Conservation (phyloP, 768 basidiomycete genomes). For the Russula abietina region DNA sequence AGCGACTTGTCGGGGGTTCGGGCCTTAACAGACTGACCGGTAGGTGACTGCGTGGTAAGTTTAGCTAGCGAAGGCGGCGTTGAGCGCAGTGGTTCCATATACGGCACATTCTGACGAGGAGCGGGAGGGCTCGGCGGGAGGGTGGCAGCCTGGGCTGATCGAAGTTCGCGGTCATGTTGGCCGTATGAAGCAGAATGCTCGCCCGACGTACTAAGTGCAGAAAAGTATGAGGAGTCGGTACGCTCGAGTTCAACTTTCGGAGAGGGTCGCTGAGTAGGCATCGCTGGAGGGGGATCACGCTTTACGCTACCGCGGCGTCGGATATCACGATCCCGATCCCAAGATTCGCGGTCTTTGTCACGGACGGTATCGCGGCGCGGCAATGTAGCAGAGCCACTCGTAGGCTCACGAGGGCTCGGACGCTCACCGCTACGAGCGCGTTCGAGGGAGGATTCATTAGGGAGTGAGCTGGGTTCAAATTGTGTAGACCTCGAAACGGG, state of each 20-base stretch:
- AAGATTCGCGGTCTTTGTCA: constrained; percentile 17
- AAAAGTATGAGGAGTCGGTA: constrained; percentile 22
- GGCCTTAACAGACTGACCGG: constrained; percentile 17
- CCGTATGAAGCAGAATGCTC: constrained; percentile 15
- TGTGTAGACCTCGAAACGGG: constrained; percentile 17
- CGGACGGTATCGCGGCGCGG: constrained; percentile 21
- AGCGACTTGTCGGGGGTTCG: constrained; percentile 25
- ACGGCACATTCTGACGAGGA: constrained; percentile 14
- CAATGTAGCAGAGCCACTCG: not conserved
- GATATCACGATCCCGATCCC: constrained; percentile 17
- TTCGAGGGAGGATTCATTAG: constrained; percentile 22
- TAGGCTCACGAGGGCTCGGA: constrained; percentile 18
- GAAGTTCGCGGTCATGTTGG: constrained; percentile 21
- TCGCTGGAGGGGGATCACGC: constrained; percentile 10
- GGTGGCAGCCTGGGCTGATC: constrained; percentile 16
- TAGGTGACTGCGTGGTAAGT: constrained; percentile 19
- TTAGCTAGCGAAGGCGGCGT: constrained; percentile 18
- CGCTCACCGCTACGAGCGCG: constrained; percentile 17
- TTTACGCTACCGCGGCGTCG: constrained; percentile 23
- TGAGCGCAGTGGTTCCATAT: constrained; percentile 16
- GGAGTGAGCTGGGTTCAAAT: constrained; percentile 20
- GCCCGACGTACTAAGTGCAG: constrained; percentile 17
- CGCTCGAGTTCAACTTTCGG: constrained; percentile 17
- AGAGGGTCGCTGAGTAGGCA: constrained; percentile 14
- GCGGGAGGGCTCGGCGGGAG: constrained; percentile 18